Percentiles rank a stretch among this genome's conserved stretches.
Evolutionary conservation across 306 rosid species (phyloP).

Genomic region (Cucurbita argyrosperma): DNA sequence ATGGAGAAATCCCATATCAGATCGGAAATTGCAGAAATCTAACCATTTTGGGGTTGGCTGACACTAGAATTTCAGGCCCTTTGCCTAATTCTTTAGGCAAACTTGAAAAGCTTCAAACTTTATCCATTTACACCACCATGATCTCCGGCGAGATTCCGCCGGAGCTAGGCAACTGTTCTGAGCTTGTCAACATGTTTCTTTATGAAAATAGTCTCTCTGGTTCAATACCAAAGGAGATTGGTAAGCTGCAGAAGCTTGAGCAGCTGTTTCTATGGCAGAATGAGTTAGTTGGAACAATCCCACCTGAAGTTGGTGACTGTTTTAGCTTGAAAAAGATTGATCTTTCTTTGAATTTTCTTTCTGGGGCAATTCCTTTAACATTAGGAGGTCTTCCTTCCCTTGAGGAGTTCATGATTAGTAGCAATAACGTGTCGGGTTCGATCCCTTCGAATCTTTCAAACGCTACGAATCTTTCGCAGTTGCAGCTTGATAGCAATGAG

Average conservation of each 20-base stretch:
- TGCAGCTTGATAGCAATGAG: slow-evolving; percentile 84
- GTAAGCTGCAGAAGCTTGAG: slow-evolving; percentile 64
- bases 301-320: slow-evolving; percentile 74
- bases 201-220: slow-evolving; percentile 81
- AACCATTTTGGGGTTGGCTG: slow-evolving; percentile 66
- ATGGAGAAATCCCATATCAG: slow-evolving; percentile 62
- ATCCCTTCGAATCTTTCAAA: slow-evolving; percentile 65
- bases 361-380: slow-evolving; percentile 70
- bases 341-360: slow-evolving; percentile 67
- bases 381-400: slow-evolving; percentile 39
- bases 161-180: slow-evolving; percentile 81
- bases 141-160: slow-evolving; percentile 80
- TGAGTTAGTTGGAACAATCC: slow-evolving; percentile 55
- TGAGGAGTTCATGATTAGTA: slow-evolving; percentile 84
- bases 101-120: slow-evolving; percentile 48
- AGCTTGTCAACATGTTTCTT: slow-evolving; percentile 60
- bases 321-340: slow-evolving; percentile 62
- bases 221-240: slow-evolving; percentile 62
- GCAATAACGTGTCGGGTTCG: slow-evolving; percentile 76
- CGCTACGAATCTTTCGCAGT: slow-evolving; percentile 44
- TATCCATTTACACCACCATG: slow-evolving; percentile 87
- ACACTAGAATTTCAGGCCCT: slow-evolving; percentile 55
- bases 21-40: slow-evolving; percentile 61
- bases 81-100: slow-evolving; percentile 68
- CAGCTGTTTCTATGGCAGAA: slow-evolving; percentile 78